These are phyloP conservation scores for Hypoxylon fuscum DNA, from an alignment of 495 filamentous ascomycete genomes.

Conservation along the genomic window DNA sequence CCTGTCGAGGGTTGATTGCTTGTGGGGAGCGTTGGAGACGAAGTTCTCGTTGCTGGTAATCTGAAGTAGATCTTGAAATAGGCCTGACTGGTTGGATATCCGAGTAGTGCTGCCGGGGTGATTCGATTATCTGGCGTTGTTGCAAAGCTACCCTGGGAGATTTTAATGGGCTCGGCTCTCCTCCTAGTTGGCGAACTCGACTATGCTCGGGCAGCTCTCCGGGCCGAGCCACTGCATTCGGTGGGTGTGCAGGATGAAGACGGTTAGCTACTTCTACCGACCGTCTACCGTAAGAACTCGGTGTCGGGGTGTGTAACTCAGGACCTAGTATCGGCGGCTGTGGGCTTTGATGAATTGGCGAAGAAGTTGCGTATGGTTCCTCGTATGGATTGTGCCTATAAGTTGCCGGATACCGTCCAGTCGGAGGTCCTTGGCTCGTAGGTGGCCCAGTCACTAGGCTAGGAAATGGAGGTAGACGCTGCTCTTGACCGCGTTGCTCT, in stretches of 20 bases:
- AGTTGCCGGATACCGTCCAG: slow-evolving; percentile 31
- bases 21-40: slow-evolving; percentile 29
- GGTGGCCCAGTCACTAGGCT: slow-evolving; percentile 39
- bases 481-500: slow-evolving; percentile 45
- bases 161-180: slow-evolving; percentile 27
- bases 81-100: slow-evolving; percentile 29
- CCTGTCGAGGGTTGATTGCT: slow-evolving; percentile 26
- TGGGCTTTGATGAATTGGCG: slow-evolving; percentile 33
- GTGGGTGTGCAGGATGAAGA: slow-evolving; percentile 48
- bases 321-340: slow-evolving; percentile 43
- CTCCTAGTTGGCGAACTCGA: slow-evolving; percentile 25
- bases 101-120: slow-evolving; percentile 25
- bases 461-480: slow-evolving; percentile 42
- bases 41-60: slow-evolving; percentile 32
- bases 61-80: slow-evolving; percentile 17
- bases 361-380: slow-evolving; percentile 35
- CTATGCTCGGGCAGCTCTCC: slow-evolving; percentile 45
- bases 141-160: slow-evolving; percentile 25
- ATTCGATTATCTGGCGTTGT: slow-evolving; percentile 18
- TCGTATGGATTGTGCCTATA: slow-evolving; percentile 31
- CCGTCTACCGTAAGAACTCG: slow-evolving; percentile 38
- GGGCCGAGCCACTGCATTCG: slow-evolving; percentile 48
- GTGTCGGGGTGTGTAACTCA: slow-evolving; percentile 43
- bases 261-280: slow-evolving; percentile 42
- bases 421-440: slow-evolving; percentile 25